A percentile compares a stretch with the other conserved stretches of the same genome.
Conservation (phyloP, 2,329 filamentous ascomycete species). For the Aspergillus eucalypticola region DNA sequence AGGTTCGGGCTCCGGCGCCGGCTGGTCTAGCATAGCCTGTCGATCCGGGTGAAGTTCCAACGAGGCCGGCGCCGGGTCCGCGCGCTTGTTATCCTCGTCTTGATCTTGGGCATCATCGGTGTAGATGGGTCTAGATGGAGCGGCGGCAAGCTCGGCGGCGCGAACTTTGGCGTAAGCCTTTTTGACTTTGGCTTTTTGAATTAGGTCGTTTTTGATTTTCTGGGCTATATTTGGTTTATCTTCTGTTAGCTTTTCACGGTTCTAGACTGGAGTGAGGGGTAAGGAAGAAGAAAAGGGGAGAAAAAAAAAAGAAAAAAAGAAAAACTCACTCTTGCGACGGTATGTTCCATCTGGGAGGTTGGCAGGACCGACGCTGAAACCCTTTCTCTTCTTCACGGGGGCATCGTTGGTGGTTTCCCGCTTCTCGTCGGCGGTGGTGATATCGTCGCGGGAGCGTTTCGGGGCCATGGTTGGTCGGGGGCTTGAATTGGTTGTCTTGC, state of each 20-base stretch:
- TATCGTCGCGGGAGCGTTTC: constrained; percentile 56
- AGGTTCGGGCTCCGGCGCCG: constrained; percentile 27
- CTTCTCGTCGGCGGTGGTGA: constrained; percentile 46
- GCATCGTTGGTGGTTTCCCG: constrained; percentile 38
- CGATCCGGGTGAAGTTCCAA: constrained; percentile 63
- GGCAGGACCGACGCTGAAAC: constrained; percentile 82
- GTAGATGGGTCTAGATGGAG: constrained; percentile 37
- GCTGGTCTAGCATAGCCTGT: constrained; percentile 58
- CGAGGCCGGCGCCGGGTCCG: constrained; percentile 33
- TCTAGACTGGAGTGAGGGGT: too few species aligned
- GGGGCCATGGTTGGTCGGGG: constrained; percentile 52
- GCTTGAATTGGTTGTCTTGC: not conserved
- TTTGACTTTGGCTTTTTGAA: constrained; percentile 89
- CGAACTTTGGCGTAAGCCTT: constrained; percentile 90
- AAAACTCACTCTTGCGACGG: constrained; percentile 69
- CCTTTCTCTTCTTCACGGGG: constrained; percentile 60
- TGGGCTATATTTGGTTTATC: constrained; percentile 56
- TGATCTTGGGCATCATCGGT: constrained; percentile 19
- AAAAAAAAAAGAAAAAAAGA: too few species aligned
- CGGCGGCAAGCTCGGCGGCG: constrained; percentile 53
- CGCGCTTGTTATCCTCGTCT: constrained; percentile 8
- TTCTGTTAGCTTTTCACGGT: too few species aligned
- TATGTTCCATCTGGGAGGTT: constrained; percentile 90
- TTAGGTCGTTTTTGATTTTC: constrained; percentile 86
- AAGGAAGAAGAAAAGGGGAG: too few species aligned